phyloP scores from a whole-genome alignment of 148 eudicot species.

The Rhododendron simsii region DNA sequence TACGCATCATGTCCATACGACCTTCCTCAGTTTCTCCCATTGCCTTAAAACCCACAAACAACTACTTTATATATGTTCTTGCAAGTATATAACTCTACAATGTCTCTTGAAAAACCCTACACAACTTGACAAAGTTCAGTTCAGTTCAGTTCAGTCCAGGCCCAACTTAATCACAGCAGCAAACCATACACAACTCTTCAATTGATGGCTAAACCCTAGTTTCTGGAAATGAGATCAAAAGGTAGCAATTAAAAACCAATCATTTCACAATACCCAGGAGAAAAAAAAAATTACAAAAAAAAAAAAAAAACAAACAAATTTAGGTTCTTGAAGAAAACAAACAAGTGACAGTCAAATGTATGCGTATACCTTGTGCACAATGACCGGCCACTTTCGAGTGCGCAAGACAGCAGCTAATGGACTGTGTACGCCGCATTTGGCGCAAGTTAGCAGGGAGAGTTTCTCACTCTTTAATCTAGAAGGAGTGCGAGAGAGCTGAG shows the following conservation, averaged over 20 bases:
- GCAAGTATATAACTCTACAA: constrained; percentile 9
- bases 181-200: neutral
- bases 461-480: neutral
- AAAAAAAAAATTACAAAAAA: neutral
- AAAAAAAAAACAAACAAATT: neutral
- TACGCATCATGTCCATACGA: constrained; percentile 56
- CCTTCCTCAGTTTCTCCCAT: constrained; percentile 76
- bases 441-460: neutral
- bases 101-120: constrained; percentile 7
- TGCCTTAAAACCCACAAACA: constrained; percentile 9
- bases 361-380: constrained; percentile 11
- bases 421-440: constrained; percentile 24
- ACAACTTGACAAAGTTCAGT: neutral
- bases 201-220: constrained; percentile 15
- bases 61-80: neutral
- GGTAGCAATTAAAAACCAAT: constrained; percentile 16
- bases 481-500: neutral
- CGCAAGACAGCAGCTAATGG: constrained; percentile 14
- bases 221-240: constrained; percentile 9
- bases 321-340: neutral
- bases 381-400: constrained; percentile 14
- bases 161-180: constrained; percentile 12
- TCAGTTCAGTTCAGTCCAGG: constrained; percentile 7
- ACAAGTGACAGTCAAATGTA: neutral
- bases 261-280: neutral